phyloP scores from a whole-genome alignment of 768 basidiomycete species.

The Phaeolepiota aurea region DNA sequence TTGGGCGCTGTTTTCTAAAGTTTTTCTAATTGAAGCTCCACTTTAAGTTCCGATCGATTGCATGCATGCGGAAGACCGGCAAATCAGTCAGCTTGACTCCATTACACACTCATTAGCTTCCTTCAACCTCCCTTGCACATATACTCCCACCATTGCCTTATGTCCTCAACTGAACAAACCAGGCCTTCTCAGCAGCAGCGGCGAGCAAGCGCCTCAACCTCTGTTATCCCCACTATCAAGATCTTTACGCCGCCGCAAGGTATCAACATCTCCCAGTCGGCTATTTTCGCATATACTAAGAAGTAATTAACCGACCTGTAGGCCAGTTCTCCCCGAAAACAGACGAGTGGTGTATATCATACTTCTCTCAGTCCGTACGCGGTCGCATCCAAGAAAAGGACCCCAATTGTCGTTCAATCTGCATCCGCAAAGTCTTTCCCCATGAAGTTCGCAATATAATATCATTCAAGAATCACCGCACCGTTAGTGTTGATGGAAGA shows the following conservation, averaged over 20 bases:
- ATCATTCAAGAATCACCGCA: constrained; percentile 34
- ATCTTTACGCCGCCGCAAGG: constrained; percentile 45
- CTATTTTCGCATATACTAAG: constrained; percentile 6
- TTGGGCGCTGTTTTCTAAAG: neutral
- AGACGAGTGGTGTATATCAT: constrained; percentile 61
- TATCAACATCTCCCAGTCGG: constrained; percentile 9
- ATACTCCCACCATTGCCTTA: constrained; percentile 4
- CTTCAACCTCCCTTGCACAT: neutral
- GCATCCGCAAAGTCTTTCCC: constrained; percentile 57
- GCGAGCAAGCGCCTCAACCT: constrained; percentile 26
- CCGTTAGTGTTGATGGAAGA: constrained; percentile 33
- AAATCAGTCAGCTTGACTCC: too few species aligned
- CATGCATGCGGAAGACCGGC: too few species aligned
- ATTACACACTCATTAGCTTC: neutral
- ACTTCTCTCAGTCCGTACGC: constrained; percentile 47
- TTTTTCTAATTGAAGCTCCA: constrained; percentile 14
- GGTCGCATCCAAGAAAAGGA: constrained; percentile 42
- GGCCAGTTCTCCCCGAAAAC: constrained; percentile 49
- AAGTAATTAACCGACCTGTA: too few species aligned
- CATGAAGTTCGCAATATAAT: constrained; percentile 53
- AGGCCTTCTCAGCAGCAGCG: constrained; percentile 20
- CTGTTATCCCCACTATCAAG: constrained; percentile 46
- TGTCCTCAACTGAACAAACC: constrained; percentile 22
- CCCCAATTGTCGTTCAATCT: constrained; percentile 51
- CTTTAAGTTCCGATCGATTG: constrained; percentile 9